Conservation (phyloP, 148 eudicot genomes). For the Rhododendron mucronatum region DNA sequence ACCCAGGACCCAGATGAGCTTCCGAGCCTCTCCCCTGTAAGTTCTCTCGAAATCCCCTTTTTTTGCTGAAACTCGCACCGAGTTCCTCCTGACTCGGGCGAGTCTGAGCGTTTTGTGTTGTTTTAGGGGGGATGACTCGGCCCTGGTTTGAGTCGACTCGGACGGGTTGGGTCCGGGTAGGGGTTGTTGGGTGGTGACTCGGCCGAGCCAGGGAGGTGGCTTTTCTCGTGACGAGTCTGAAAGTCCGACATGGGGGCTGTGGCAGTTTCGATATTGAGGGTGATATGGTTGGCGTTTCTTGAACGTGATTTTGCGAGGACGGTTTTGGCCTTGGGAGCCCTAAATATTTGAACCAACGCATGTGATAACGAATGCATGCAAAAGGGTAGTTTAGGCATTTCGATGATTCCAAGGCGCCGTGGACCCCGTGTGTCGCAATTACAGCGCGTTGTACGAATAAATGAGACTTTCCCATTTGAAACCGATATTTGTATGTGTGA, state of each 20-base stretch:
- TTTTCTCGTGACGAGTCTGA: background rate
- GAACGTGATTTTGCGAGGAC: background rate
- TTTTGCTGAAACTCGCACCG: background rate
- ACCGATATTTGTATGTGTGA: background rate
- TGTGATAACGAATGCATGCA: background rate
- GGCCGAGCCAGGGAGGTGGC: background rate
- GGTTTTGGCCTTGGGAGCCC: background rate
- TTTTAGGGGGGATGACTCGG: background rate
- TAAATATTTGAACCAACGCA: background rate
- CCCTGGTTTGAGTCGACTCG: background rate
- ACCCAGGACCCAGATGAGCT: conserved; percentile 13
- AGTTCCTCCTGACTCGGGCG: background rate
- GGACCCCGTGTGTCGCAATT: background rate
- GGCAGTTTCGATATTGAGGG: background rate
- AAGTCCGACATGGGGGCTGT: background rate
- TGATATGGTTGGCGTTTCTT: background rate
- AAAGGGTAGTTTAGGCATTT: background rate
- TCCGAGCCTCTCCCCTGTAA: conserved; percentile 28
- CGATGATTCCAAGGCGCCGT: background rate
- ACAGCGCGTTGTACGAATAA: background rate
- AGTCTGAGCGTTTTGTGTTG: background rate
- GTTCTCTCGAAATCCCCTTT: conserved; percentile 5
- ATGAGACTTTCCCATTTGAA: background rate
- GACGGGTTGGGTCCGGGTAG: background rate
- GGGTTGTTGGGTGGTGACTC: background rate